Percentiles rank a stretch among this genome's conserved stretches.
Evolutionary conservation across 257 asterid genomes (phyloP).

Genomic region (Jacaranda mimosifolia): DNA sequence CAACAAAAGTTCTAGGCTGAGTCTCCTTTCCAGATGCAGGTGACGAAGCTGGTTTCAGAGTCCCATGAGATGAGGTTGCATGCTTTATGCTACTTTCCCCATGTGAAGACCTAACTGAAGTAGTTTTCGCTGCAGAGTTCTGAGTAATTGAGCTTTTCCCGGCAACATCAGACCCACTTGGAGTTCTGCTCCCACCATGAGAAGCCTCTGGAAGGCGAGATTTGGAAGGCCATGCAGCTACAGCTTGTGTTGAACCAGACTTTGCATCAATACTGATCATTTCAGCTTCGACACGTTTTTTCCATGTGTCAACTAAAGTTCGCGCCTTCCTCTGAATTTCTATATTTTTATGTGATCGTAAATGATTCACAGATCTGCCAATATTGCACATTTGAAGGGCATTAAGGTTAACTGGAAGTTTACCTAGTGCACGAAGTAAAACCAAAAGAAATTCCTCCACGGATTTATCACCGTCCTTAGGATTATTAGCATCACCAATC

Average conservation of each 20-base stretch:
- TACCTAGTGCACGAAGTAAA: conserved; percentile 67
- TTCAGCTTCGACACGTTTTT: conserved; percentile 73
- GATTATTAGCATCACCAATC: conserved; percentile 42
- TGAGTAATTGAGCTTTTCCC: conserved; percentile 48
- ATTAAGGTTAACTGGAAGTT: conserved; percentile 62
- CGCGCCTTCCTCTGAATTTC: conserved; percentile 68
- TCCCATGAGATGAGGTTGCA: conserved; percentile 54
- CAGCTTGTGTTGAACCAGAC: conserved; percentile 49
- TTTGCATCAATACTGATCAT: conserved; percentile 60
- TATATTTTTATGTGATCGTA: conserved; percentile 58
- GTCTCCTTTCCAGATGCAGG: conserved; percentile 56
- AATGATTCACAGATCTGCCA: conserved; percentile 67
- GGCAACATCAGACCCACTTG: conserved; percentile 54
- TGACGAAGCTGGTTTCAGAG: conserved; percentile 42
- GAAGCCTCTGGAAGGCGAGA: conserved; percentile 66
- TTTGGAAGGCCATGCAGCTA: conserved; percentile 52
- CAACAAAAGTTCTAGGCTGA: conserved; percentile 44
- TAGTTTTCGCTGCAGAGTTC: conserved; percentile 49
- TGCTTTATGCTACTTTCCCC: conserved; percentile 50
- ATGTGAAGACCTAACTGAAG: conserved; percentile 49
- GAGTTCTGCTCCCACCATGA: conserved; percentile 51
- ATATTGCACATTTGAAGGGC: conserved; percentile 68
- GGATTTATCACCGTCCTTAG: conserved; percentile 56
- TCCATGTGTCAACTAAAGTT: conserved; percentile 69
- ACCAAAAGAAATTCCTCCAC: conserved; percentile 62